Evolutionary conservation across 1,284 basidiomycete genomes (phyloP).

Genomic region (Coniophora puteana): DNA sequence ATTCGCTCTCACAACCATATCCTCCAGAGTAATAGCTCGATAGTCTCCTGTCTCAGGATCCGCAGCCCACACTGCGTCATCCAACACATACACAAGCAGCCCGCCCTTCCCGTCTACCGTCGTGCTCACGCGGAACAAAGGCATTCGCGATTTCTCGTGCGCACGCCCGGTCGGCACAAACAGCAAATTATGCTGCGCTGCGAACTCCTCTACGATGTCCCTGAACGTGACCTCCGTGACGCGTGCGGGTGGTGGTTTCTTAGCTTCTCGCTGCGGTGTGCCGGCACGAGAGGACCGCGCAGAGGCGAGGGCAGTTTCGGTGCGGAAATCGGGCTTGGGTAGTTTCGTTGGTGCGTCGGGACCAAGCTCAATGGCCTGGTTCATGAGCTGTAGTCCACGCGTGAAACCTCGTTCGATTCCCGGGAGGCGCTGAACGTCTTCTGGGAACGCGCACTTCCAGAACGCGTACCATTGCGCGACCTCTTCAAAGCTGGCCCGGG

Average conservation of each 20-base stretch:
- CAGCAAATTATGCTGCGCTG: conserved; percentile 80
- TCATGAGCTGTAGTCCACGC: conserved; percentile 87
- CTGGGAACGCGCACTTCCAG: conserved; percentile 84
- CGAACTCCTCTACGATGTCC: conserved; percentile 85
- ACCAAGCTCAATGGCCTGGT: conserved; percentile 84
- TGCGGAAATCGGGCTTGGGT: conserved; percentile 58
- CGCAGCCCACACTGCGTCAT: conserved; percentile 85
- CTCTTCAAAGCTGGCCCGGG: conserved; percentile 81
- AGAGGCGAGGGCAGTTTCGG: conserved; percentile 31
- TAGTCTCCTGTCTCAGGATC: conserved; percentile 45
- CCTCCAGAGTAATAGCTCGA: conserved; percentile 60
- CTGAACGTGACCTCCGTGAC: conserved; percentile 86
- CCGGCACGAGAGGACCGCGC: conserved; percentile 17
- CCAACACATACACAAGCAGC: conserved; percentile 77
- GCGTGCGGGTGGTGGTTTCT: conserved; percentile 36
- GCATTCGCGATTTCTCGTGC: conserved; percentile 81
- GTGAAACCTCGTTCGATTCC: conserved; percentile 80
- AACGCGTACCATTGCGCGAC: conserved; percentile 89
- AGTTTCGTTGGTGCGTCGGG: conserved; percentile 65
- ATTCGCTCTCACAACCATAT: conserved; percentile 64
- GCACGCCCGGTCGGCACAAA: conserved; percentile 84
- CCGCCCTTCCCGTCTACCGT: conserved; percentile 83
- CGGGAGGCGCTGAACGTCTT: conserved; percentile 57
- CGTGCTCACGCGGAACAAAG: conserved; percentile 78
- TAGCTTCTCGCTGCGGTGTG: conserved; percentile 17